A percentile compares a stretch with the other conserved stretches of the same genome.
Evolutionary conservation across 805 yeast genomes (phyloP).

Genomic region (Wickerhamomyces strasburgensis): DNA sequence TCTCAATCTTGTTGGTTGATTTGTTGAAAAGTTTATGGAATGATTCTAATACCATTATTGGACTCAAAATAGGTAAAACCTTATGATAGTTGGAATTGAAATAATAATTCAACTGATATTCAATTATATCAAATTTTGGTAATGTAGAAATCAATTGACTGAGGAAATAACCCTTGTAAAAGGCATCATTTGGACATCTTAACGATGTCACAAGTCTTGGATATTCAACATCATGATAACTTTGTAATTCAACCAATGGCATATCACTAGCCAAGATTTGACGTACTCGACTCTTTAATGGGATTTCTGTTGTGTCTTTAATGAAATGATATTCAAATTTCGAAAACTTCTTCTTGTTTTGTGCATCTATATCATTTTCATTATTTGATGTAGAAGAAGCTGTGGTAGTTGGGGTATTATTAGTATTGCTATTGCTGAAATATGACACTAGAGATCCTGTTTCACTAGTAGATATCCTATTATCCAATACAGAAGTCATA

Average conservation of each 20-base stretch:
- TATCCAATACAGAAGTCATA: background rate
- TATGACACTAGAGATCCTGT: too few relatives aligned
- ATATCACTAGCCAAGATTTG: constrained; percentile 8
- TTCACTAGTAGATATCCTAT: too few relatives aligned
- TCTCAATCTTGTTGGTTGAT: constrained; percentile 5
- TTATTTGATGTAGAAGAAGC: too few relatives aligned
- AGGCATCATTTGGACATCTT: constrained; percentile 9
- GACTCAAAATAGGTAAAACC: constrained; percentile 14
- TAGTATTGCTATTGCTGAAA: background rate
- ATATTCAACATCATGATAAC: constrained; percentile 8
- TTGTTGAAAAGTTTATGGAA: constrained; percentile 12
- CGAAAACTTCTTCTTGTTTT: constrained; percentile 4
- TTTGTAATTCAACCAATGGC: constrained; percentile 4
- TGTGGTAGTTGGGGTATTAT: background rate
- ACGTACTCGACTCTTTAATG: constrained; percentile 10
- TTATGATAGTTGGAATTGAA: constrained; percentile 13
- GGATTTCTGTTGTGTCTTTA: constrained; percentile 16
- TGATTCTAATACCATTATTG: constrained; percentile 1
- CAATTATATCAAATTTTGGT: constrained; percentile 11
- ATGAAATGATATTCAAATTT: constrained; percentile 16
- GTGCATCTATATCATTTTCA: too few relatives aligned
- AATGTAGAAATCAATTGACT: constrained; percentile 4
- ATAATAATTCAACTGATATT: constrained; percentile 11
- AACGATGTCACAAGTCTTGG: constrained; percentile 10
- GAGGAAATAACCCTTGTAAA: constrained; percentile 10